Conservation (phyloP, 2,329 filamentous ascomycete genomes). For the Onygenales sp. region DNA sequence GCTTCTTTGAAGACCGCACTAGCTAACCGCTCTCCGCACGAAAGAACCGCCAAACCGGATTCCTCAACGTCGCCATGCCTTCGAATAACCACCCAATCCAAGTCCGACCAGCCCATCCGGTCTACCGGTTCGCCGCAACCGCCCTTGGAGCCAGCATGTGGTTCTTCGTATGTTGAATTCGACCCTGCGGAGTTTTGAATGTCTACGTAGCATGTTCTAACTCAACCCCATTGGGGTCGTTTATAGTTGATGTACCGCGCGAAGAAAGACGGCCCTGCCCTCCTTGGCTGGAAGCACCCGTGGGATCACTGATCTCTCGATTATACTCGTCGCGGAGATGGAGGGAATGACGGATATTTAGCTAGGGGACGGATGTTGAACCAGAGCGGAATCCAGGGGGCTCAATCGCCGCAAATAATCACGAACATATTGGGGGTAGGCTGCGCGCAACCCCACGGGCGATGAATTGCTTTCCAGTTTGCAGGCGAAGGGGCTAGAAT, state of each 20-base stretch:
- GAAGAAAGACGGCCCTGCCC: slow-evolving; percentile 86
- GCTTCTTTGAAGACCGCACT: background rate
- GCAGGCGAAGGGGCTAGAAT: too few relatives aligned
- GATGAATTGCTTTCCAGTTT: too few relatives aligned
- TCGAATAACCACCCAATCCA: slow-evolving; percentile 36
- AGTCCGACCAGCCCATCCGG: slow-evolving; percentile 51
- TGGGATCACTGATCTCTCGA: slow-evolving; percentile 67
- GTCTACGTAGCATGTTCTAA: background rate
- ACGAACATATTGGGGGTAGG: too few relatives aligned
- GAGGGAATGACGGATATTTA: too few relatives aligned
- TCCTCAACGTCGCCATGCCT: slow-evolving; percentile 23
- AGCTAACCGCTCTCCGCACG: background rate
- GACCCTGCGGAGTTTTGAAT: slow-evolving; percentile 12
- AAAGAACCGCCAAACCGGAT: background rate
- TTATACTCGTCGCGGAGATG: background rate
- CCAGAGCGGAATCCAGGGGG: too few relatives aligned
- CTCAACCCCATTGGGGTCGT: background rate
- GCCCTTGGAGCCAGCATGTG: slow-evolving; percentile 93
- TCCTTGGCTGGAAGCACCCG: slow-evolving; percentile 90
- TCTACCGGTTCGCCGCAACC: slow-evolving; percentile 81
- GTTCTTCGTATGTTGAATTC: slow-evolving; percentile 71
- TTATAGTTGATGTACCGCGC: slow-evolving; percentile 87
- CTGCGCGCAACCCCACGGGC: too few relatives aligned
- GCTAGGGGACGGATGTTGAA: too few relatives aligned
- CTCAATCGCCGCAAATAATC: too few relatives aligned